Evolutionary conservation across 2,329 filamentous ascomycete species (phyloP).

Genomic region (Fusarium beomiforme): DNA sequence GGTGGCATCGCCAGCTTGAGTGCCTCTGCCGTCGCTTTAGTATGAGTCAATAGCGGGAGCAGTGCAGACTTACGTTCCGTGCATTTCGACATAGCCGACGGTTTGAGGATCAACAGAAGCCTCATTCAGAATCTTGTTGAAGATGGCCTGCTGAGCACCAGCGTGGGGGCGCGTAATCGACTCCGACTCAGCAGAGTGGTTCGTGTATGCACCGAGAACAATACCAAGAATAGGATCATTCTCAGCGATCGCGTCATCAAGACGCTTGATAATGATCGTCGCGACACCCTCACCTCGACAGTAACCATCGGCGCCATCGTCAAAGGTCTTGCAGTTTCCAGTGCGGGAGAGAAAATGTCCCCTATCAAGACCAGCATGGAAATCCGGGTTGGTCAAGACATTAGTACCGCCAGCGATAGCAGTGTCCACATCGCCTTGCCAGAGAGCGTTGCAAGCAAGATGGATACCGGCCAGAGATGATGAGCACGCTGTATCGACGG

Average conservation of each 20-base stretch:
- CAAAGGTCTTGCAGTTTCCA: constrained; percentile 56
- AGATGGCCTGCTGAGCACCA: constrained; percentile 69
- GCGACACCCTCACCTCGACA: constrained; percentile 62
- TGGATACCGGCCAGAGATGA: constrained; percentile 78
- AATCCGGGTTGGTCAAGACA: constrained; percentile 73
- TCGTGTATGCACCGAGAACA: constrained; percentile 71
- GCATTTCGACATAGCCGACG: constrained; percentile 88
- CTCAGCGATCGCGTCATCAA: constrained; percentile 60
- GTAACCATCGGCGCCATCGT: constrained; percentile 70
- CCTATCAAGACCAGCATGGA: constrained; percentile 70
- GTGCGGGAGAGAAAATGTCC: constrained; percentile 69
- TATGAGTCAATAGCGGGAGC: too few species aligned
- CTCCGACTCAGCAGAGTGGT: constrained; percentile 75
- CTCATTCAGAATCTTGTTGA: constrained; percentile 72
- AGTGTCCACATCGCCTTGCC: constrained; percentile 79
- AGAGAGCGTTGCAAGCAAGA: constrained; percentile 74
- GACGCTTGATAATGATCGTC: constrained; percentile 59
- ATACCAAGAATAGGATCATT: constrained; percentile 74
- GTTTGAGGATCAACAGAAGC: constrained; percentile 80
- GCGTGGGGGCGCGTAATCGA: constrained; percentile 79
- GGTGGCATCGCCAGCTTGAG: constrained; percentile 84
- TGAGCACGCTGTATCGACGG: constrained; percentile 81
- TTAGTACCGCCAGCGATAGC: constrained; percentile 82
- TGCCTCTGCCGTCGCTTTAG: constrained; percentile 67
- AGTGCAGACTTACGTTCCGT: constrained; percentile 60